A percentile compares a stretch with the other conserved stretches of the same genome.
These are phyloP conservation scores for Nakazawaea populi DNA, from an alignment of 805 yeast species.

Conservation along the genomic window DNA sequence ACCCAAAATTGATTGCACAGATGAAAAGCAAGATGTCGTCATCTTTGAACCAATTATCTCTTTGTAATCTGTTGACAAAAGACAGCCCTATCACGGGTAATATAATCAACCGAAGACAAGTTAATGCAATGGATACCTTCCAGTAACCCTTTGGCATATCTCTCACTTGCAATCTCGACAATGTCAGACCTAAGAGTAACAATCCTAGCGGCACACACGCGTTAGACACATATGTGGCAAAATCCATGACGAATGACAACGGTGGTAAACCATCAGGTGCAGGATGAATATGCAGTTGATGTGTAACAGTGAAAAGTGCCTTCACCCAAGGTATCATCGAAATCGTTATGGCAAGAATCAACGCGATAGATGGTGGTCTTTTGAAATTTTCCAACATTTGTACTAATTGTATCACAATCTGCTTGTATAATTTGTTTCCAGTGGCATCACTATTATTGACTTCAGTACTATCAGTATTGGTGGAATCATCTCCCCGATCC, in stretches of 20 bases:
- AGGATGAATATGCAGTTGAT: slow-evolving; percentile 42
- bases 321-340: slow-evolving; percentile 87
- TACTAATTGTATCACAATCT: neutral
- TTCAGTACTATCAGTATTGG: too few relatives aligned
- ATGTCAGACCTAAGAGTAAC: slow-evolving; percentile 78
- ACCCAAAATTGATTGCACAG: slow-evolving; percentile 64
- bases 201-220: slow-evolving; percentile 90
- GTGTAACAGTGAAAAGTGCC: slow-evolving; percentile 55
- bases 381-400: slow-evolving; percentile 40
- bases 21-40: slow-evolving; percentile 66
- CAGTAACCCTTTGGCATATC: slow-evolving; percentile 65
- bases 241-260: slow-evolving; percentile 78
- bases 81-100: slow-evolving; percentile 77
- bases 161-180: slow-evolving; percentile 63
- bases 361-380: slow-evolving; percentile 68
- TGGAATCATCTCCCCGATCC: slow-evolving; percentile 13
- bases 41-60: slow-evolving; percentile 57
- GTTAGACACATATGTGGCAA: slow-evolving; percentile 70
- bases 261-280: slow-evolving; percentile 90
- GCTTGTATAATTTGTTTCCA: neutral
- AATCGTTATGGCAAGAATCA: slow-evolving; percentile 58
- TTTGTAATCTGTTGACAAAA: slow-evolving; percentile 54
- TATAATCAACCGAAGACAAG: slow-evolving; percentile 52
- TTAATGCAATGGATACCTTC: slow-evolving; percentile 56
- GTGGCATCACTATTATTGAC: slow-evolving; percentile 5